Conservation (phyloP, 1,284 basidiomycete species). For the Marasmius tenuissimus region DNA sequence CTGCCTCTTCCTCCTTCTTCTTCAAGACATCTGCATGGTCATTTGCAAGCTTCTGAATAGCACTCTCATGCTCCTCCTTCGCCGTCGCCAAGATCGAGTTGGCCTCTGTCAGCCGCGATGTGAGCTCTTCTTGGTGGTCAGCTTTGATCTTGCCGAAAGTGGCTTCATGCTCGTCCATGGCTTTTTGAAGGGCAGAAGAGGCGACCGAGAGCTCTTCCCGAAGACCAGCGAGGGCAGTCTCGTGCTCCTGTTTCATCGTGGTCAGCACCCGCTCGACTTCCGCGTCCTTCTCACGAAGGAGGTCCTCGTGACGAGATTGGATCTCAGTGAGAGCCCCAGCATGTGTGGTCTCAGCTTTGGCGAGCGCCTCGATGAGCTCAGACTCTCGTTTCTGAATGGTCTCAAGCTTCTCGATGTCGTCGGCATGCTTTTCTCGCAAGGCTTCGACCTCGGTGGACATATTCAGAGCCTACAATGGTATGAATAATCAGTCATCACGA, state of each 20-base stretch:
- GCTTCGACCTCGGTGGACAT: slow-evolving; percentile 85
- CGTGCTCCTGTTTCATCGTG: slow-evolving; percentile 43
- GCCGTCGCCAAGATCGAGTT: slow-evolving; percentile 44
- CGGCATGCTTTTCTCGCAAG: slow-evolving; percentile 61
- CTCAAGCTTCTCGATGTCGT: slow-evolving; percentile 52
- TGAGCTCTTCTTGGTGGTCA: slow-evolving; percentile 48
- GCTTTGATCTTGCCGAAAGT: slow-evolving; percentile 48
- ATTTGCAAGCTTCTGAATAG: slow-evolving; percentile 45
- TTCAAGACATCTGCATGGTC: slow-evolving; percentile 59
- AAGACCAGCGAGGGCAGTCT: slow-evolving; percentile 32
- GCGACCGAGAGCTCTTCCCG: slow-evolving; percentile 45
- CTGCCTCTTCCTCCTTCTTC: slow-evolving; percentile 58
- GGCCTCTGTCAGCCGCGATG: slow-evolving; percentile 47
- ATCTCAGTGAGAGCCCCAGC: slow-evolving; percentile 47
- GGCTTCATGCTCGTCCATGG: slow-evolving; percentile 51
- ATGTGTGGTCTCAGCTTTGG: slow-evolving; percentile 50
- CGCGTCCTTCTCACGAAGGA: slow-evolving; percentile 47
- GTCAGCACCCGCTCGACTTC: slow-evolving; percentile 51
- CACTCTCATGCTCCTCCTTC: slow-evolving; percentile 51
- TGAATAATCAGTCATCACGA: neutral
- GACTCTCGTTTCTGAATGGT: slow-evolving; percentile 57
- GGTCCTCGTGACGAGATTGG: slow-evolving; percentile 53
- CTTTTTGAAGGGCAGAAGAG: slow-evolving; percentile 42
- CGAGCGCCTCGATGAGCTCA: slow-evolving; percentile 49
- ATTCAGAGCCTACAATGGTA: slow-evolving; percentile 61